Percentiles rank a stretch among this genome's conserved stretches.
phyloP scores from a whole-genome alignment of 192 early-diverging fungal species.

The Backusella tuberculispora region DNA sequence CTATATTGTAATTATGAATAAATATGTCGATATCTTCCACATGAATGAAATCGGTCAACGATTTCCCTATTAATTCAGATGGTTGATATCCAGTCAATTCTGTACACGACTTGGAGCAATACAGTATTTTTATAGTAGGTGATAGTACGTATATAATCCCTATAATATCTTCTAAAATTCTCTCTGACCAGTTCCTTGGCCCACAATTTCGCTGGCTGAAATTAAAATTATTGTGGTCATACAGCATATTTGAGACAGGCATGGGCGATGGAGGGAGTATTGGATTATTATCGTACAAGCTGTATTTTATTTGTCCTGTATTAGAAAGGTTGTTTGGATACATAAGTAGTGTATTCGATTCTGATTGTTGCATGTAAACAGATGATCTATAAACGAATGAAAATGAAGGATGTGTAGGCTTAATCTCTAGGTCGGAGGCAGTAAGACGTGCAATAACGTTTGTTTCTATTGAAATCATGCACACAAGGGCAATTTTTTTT shows the following conservation, averaged over 20 bases:
- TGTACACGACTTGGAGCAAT: slow-evolving; percentile 49
- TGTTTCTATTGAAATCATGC: slow-evolving; percentile 8
- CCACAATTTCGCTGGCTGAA: slow-evolving; percentile 41
- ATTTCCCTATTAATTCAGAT: slow-evolving; percentile 46
- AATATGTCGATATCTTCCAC: slow-evolving; percentile 52
- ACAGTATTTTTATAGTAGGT: slow-evolving; percentile 43
- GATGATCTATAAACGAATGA: neutral
- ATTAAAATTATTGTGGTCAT: slow-evolving; percentile 24
- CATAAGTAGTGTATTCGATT: neutral
- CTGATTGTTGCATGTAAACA: slow-evolving; percentile 9
- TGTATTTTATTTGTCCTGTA: slow-evolving; percentile 1
- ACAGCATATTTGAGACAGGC: slow-evolving; percentile 4
- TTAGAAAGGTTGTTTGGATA: neutral
- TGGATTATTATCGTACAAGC: neutral
- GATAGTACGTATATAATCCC: slow-evolving; percentile 50
- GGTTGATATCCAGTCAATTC: slow-evolving; percentile 49
- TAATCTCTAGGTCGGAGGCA: neutral
- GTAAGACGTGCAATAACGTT: neutral
- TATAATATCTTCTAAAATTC: slow-evolving; percentile 47
- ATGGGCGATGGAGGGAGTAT: slow-evolving; percentile 3
- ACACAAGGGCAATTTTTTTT: neutral
- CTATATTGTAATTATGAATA: slow-evolving; percentile 42
- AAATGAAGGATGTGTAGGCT: neutral
- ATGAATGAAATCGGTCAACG: slow-evolving; percentile 51
- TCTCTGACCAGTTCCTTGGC: slow-evolving; percentile 46